phyloP scores from a whole-genome alignment of 2,329 filamentous ascomycete genomes.

The Lachnellula hyalina region DNA sequence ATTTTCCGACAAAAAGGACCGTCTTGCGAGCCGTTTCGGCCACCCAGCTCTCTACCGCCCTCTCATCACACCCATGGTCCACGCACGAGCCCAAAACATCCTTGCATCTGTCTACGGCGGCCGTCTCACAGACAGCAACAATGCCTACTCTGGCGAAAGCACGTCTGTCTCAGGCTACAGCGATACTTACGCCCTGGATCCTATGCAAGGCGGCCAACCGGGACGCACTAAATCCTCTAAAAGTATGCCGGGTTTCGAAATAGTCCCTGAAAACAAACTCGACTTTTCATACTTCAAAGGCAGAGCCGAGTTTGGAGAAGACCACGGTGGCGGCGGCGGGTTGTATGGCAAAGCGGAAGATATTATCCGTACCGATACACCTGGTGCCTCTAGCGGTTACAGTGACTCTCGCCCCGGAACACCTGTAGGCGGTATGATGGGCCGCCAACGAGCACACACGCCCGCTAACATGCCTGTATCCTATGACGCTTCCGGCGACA shows the following conservation, averaged over 20 bases:
- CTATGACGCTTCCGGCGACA: slow-evolving; percentile 24
- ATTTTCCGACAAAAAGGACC: slow-evolving; percentile 55
- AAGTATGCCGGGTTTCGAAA: slow-evolving; percentile 70
- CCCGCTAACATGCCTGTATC: slow-evolving; percentile 22
- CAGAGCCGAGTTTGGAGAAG: slow-evolving; percentile 78
- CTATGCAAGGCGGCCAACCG: slow-evolving; percentile 56
- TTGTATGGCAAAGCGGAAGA: slow-evolving; percentile 57
- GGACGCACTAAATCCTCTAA: slow-evolving; percentile 30
- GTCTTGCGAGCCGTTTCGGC: slow-evolving; percentile 72
- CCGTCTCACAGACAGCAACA: slow-evolving; percentile 63
- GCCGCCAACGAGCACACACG: slow-evolving; percentile 6
- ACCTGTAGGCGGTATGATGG: slow-evolving; percentile 14
- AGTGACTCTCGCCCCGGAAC: slow-evolving; percentile 26
- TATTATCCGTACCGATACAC: slow-evolving; percentile 37
- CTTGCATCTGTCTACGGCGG: slow-evolving; percentile 83
- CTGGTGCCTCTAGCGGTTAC: slow-evolving; percentile 19
- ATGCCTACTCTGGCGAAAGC: slow-evolving; percentile 50
- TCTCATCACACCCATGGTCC: slow-evolving; percentile 91
- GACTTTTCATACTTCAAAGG: slow-evolving; percentile 92
- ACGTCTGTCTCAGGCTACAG: slow-evolving; percentile 67
- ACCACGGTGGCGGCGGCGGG: slow-evolving; percentile 69
- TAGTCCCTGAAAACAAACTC: slow-evolving; percentile 80
- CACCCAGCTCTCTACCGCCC: slow-evolving; percentile 87
- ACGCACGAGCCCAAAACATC: slow-evolving; percentile 81
- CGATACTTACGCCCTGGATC: slow-evolving; percentile 73